Percentiles rank a stretch among this genome's conserved stretches.
Conservation (phyloP, 208 protist genomes). For the Porcisia hertigi region DNA sequence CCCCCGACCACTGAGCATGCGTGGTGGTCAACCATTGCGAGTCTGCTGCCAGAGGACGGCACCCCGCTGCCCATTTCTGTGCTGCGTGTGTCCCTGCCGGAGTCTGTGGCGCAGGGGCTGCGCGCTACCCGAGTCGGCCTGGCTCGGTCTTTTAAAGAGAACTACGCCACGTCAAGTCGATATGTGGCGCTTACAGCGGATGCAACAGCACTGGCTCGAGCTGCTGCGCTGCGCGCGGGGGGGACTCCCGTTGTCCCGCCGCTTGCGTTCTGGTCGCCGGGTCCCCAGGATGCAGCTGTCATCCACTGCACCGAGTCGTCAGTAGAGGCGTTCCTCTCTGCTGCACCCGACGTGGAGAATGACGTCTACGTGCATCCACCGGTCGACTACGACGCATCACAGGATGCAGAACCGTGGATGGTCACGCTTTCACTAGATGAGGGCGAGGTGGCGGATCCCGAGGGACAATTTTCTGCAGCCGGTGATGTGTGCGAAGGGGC, state of each 20-base stretch:
- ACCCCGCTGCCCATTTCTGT: conserved; percentile 27
- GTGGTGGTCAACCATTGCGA: conserved; percentile 17
- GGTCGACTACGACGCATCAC: conserved; percentile 5
- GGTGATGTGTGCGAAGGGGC: neutral
- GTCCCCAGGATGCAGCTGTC: neutral
- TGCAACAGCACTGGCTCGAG: conserved; percentile 8
- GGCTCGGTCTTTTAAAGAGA: conserved; percentile 44
- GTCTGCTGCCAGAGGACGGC: conserved; percentile 21
- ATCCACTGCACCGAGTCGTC: neutral
- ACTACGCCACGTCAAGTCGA: conserved; percentile 9
- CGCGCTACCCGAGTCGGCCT: conserved; percentile 26
- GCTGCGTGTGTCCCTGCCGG: conserved; percentile 33
- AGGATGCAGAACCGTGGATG: conserved; percentile 38
- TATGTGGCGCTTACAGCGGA: conserved; percentile 18
- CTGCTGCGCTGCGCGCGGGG: neutral
- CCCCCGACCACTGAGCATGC: neutral
- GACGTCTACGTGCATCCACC: conserved; percentile 17
- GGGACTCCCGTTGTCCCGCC: neutral
- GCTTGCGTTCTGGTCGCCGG: conserved; percentile 1
- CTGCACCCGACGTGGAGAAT: neutral
- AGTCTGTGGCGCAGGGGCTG: conserved; percentile 23
- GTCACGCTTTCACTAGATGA: conserved; percentile 52
- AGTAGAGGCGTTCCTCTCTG: neutral
- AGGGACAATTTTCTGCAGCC: neutral
- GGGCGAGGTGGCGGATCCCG: conserved; percentile 3